Evolutionary conservation across 2,329 filamentous ascomycete genomes (phyloP).

Genomic region (Colletotrichum sp.): DNA sequence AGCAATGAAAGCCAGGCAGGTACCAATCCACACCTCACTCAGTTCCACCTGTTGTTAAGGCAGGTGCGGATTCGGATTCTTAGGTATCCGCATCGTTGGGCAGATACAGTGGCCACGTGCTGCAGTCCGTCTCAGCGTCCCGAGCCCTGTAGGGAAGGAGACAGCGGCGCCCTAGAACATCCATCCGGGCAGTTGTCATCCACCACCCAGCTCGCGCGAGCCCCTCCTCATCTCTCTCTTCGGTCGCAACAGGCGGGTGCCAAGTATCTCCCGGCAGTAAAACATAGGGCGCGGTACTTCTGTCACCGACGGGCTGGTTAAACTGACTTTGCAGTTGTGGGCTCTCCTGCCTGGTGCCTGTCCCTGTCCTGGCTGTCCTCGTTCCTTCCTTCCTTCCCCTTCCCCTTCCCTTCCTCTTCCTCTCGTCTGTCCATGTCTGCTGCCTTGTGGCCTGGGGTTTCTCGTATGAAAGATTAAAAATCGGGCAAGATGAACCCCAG

Average conservation of each 20-base stretch:
- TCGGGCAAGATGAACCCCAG: not conserved
- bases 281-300: not conserved
- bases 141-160: not conserved
- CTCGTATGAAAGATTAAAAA: not conserved
- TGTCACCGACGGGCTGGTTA: not conserved
- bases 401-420: not conserved
- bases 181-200: not conserved
- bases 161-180: not conserved
- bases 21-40: too few relatives aligned
- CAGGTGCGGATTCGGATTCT: not conserved
- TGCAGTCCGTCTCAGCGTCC: not conserved
- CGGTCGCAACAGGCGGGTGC: not conserved
- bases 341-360: not conserved
- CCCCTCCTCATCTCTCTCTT: not conserved
- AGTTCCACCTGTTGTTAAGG: not conserved
- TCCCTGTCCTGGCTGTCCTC: not conserved
- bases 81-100: not conserved
- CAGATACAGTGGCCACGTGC: constrained; percentile 7
- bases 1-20: too few relatives aligned
- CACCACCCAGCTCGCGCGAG: not conserved
- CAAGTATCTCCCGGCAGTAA: not conserved
- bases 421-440: not conserved
- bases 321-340: not conserved
- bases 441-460: not conserved
- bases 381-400: not conserved